Conservation (phyloP, 2,329 filamentous ascomycete genomes). For the Colletotrichum zoysiae region DNA sequence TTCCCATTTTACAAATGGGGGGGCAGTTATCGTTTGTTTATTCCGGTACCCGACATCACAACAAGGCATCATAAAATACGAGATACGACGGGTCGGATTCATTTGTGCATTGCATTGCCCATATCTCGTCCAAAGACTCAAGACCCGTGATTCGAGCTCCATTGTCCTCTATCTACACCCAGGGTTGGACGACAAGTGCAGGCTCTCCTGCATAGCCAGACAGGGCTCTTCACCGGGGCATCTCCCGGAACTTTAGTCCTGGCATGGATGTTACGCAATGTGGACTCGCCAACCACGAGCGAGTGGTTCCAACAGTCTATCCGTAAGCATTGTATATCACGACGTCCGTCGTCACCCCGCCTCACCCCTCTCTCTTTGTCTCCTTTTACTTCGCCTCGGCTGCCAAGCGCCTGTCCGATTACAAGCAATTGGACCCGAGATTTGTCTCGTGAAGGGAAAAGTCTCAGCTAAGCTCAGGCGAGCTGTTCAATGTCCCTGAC, state of each 20-base stretch:
- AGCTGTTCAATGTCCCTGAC: constrained; percentile 11
- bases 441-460: not conserved
- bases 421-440: not conserved
- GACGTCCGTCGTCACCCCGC: not conserved
- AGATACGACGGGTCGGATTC: not conserved
- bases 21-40: not conserved
- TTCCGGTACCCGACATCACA: not conserved
- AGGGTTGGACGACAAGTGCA: not conserved
- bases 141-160: not conserved
- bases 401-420: not conserved
- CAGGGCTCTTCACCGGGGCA: constrained; percentile 27
- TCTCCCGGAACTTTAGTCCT: constrained; percentile 22
- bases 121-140: not conserved
- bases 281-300: constrained; percentile 2
- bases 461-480: constrained; percentile 32
- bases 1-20: too few species aligned
- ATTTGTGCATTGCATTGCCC: not conserved
- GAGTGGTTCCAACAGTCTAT: constrained; percentile 13
- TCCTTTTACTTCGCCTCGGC: constrained; percentile 8
- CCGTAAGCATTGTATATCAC: constrained; percentile 8
- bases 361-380: not conserved
- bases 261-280: constrained; percentile 28
- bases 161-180: not conserved
- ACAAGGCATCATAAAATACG: not conserved
- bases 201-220: not conserved